Conservation (phyloP, 2,329 filamentous ascomycete genomes). For the Graphium sp. region DNA sequence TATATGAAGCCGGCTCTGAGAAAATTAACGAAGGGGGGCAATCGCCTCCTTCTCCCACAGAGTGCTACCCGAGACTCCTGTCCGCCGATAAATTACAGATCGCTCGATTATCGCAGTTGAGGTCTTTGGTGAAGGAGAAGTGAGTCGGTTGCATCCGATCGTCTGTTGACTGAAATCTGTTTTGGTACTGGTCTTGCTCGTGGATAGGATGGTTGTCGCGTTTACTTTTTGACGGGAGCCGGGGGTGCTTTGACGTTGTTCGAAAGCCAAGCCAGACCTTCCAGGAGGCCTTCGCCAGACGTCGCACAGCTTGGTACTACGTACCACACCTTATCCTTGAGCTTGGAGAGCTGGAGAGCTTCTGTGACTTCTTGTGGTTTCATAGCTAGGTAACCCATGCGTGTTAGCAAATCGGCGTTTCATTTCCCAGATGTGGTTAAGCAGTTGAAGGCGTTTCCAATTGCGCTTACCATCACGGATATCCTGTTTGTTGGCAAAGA, state of each 20-base stretch:
- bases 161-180: too few species aligned
- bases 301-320: conserved; percentile 73
- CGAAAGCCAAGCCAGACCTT: conserved; percentile 69
- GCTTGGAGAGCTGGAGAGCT: conserved; percentile 54
- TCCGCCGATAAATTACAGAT: too few species aligned
- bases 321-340: conserved; percentile 76
- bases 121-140: too few species aligned
- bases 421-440: too few species aligned
- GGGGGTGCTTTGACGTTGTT: conserved; percentile 62
- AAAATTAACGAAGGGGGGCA: too few species aligned
- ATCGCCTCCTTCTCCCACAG: too few species aligned
- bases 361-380: conserved; percentile 67
- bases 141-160: too few species aligned
- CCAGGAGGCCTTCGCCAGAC: conserved; percentile 63
- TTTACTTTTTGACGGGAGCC: conserved; percentile 36
- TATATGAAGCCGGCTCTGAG: too few species aligned
- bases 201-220: background rate
- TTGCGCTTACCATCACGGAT: conserved; percentile 54
- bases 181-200: too few species aligned
- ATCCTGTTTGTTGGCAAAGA: conserved; percentile 99
- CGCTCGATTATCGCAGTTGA: too few species aligned
- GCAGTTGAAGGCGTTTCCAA: conserved; percentile 1
- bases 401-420: conserved; percentile 1
- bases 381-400: conserved; percentile 40
- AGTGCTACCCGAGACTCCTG: too few species aligned